phyloP scores from a whole-genome alignment of 2,329 filamentous ascomycete genomes.

The Tolypocladium tropicale region DNA sequence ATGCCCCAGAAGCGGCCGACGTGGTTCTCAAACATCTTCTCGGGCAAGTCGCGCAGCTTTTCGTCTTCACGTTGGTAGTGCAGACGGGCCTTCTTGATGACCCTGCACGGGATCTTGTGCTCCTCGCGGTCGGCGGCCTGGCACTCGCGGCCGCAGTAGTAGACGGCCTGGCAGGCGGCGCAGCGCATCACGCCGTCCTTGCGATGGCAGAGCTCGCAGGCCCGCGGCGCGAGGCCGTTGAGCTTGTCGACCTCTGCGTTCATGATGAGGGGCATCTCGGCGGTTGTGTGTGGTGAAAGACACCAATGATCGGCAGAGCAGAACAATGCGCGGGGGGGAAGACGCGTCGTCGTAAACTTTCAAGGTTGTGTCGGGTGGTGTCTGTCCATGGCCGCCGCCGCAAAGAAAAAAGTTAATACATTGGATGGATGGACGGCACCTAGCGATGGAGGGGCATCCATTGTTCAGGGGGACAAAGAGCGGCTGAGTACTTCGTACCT shows the following conservation, averaged over 20 bases:
- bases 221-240: constrained; percentile 1
- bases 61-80: constrained; percentile 20
- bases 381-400: background rate
- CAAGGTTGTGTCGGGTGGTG: background rate
- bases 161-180: constrained; percentile 3
- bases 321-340: background rate
- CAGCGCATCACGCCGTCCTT: constrained; percentile 3
- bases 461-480: too few relatives aligned
- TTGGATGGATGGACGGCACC: too few relatives aligned
- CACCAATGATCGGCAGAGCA: background rate
- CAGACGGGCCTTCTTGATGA: constrained; percentile 1
- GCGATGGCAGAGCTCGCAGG: constrained; percentile 9
- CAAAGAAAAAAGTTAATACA: too few relatives aligned
- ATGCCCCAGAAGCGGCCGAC: constrained; percentile 33
- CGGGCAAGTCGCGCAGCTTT: constrained; percentile 20
- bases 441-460: too few relatives aligned
- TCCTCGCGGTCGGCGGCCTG: background rate
- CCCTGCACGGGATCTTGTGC: constrained; percentile 1
- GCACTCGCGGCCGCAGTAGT: constrained; percentile 4
- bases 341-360: background rate
- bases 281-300: background rate
- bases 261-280: background rate
- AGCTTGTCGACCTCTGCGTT: background rate
- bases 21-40: constrained; percentile 24
- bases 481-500: too few relatives aligned